Base-by-base conservation (phyloP, 2,329 filamentous ascomycete genomes). In the Talaromyces sp. region DNA sequence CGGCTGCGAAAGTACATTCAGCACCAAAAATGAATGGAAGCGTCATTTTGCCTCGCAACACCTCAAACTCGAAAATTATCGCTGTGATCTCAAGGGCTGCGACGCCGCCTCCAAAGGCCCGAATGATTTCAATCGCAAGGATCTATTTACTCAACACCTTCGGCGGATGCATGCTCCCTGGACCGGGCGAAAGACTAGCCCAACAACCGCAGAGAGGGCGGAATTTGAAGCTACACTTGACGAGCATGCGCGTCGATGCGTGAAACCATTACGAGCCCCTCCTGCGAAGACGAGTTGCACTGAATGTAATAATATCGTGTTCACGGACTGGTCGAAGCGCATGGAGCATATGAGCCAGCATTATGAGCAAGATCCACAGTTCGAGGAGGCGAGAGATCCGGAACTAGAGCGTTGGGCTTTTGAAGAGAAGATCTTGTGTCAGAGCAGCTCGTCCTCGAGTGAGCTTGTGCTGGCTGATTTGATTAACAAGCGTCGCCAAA, bases 11-110 rank as follows among this genome's bases (percentile, higher is more conserved):
- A 86, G 87, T 2, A 87, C 84, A 0, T 97, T 97, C 73, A 84
- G 85, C 3, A 89, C 85, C 70, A 97, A 96, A 80, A 97, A 97
- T 74, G 93, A 97, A 76, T 97, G 94, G 94, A 97, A 97, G 77
- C 87, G 94, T 0, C 94, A 98, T 74, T 87, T 94, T 71, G 81
- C 83, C 37, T 90, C 90, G 0, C 90, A 96, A 73, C 94, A 98
- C 73, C 82, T 97, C 24, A 86, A 89, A 62, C 82, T 91, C 3
- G 81, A 85, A 52, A 90, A 88, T 78, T 97, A 89, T 86, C 83
- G 89, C 65, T 98, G 93, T 79, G 85, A 88, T 69, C 81, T 90
- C 37, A 89, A 86, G 67, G 73, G 76, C 8, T 89, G 87, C 73
- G 74, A 75, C 66, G n/a, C 66, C n/a, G 41, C 73, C 69, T n/a